Conservation (phyloP, 2,329 filamentous ascomycete species). For the Xylariaceae sp. region DNA sequence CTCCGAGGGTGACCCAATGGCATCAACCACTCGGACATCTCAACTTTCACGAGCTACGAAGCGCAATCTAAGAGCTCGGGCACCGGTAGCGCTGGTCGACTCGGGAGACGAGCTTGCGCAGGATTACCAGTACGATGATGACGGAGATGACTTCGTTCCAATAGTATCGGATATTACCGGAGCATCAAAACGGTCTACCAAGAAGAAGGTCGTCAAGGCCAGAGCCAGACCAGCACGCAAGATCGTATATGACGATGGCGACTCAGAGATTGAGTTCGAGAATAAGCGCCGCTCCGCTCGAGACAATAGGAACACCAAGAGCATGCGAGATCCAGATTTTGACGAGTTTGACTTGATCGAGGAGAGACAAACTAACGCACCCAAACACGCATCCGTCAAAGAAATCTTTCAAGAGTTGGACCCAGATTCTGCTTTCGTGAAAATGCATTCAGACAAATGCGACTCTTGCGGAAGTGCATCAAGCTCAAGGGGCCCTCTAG, state of each 20-base stretch:
- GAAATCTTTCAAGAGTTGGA: constrained; percentile 70
- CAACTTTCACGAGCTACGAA: constrained; percentile 10
- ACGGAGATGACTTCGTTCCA: constrained; percentile 19
- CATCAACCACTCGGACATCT: constrained; percentile 1
- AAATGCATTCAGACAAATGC: constrained; percentile 68
- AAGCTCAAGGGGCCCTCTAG: constrained; percentile 63
- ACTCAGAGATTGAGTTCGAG: constrained; percentile 54
- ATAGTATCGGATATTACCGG: constrained; percentile 29
- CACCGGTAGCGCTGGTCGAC: constrained; percentile 7
- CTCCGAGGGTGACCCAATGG: background rate
- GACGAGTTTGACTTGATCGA: constrained; percentile 57
- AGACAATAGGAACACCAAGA: constrained; percentile 41
- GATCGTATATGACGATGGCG: constrained; percentile 22
- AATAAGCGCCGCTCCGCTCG: constrained; percentile 48
- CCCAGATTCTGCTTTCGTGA: constrained; percentile 63
- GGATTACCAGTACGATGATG: constrained; percentile 14
- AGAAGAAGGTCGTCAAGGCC: constrained; percentile 15
- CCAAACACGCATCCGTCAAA: constrained; percentile 62
- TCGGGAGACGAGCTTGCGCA: constrained; percentile 34
- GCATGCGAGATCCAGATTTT: constrained; percentile 52
- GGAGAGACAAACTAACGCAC: constrained; percentile 41
- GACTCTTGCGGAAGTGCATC: constrained; percentile 64
- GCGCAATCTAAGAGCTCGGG: constrained; percentile 7
- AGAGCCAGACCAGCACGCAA: constrained; percentile 12
- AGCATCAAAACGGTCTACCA: constrained; percentile 16